Evolutionary conservation across 2,329 filamentous ascomycete genomes (phyloP).

Genomic region (Nemania sp.): DNA sequence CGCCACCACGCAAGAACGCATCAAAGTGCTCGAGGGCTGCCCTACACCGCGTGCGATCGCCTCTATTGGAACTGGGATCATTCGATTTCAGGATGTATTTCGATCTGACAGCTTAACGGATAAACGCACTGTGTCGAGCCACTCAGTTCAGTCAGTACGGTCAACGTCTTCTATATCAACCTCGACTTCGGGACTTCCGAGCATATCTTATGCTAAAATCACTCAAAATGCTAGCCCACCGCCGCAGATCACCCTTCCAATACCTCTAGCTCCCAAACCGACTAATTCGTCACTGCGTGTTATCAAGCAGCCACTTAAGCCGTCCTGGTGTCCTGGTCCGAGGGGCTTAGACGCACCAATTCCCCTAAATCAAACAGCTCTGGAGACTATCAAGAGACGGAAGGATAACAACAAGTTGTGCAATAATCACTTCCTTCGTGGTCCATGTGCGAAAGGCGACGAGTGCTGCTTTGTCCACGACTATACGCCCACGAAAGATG

Average conservation of each 20-base stretch:
- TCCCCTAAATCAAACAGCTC: conserved; percentile 46
- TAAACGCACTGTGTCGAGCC: conserved; percentile 33
- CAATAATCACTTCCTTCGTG: conserved; percentile 64
- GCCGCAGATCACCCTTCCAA: conserved; percentile 47
- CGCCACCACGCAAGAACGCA: conserved; percentile 45
- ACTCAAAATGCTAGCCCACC: conserved; percentile 48
- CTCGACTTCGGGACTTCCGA: conserved; percentile 24
- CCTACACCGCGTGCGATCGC: conserved; percentile 55
- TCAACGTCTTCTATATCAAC: conserved; percentile 35
- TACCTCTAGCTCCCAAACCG: conserved; percentile 42
- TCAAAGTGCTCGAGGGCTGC: conserved; percentile 59
- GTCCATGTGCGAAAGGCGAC: conserved; percentile 58
- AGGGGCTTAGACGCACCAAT: conserved; percentile 60
- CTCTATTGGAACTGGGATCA: conserved; percentile 50
- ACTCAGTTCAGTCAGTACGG: conserved; percentile 26
- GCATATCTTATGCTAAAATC: conserved; percentile 47
- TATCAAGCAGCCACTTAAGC: conserved; percentile 38
- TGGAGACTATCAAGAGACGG: conserved; percentile 61
- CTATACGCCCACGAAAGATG: conserved; percentile 56
- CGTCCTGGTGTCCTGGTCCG: conserved; percentile 55
- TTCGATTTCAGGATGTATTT: conserved; percentile 56
- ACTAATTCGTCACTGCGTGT: conserved; percentile 29
- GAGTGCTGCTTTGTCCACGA: conserved; percentile 61
- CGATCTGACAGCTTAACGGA: conserved; percentile 56
- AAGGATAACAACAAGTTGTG: conserved; percentile 60